A percentile compares a stretch with the other conserved stretches of the same genome.
These are phyloP conservation scores for Diplogelasinospora grovesii DNA, from an alignment of 495 filamentous ascomycete genomes.

Conservation along the genomic window DNA sequence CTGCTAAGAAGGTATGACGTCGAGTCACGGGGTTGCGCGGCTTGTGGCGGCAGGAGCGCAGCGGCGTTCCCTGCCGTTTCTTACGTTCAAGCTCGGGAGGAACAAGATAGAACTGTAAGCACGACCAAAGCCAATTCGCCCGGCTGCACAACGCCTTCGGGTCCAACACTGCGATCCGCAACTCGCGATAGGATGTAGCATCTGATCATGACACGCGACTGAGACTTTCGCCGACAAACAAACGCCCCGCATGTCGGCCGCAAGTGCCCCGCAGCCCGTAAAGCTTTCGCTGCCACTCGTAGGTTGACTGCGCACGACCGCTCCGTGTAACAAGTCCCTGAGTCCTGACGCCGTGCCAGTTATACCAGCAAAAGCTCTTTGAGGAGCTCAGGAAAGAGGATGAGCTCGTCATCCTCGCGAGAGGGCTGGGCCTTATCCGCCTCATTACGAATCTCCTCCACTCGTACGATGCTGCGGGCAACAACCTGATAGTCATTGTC, in stretches of 20 bases:
- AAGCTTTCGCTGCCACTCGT: constrained; percentile 91
- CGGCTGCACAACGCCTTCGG: too few relatives aligned
- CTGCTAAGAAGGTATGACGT: constrained; percentile 6
- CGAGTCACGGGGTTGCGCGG: constrained; percentile 14
- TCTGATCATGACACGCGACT: constrained; percentile 1
- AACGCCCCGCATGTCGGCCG: constrained; percentile 19
- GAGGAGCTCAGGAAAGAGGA: constrained; percentile 84
- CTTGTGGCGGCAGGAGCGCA: background rate
- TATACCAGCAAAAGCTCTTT: constrained; percentile 89
- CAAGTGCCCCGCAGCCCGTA: constrained; percentile 51
- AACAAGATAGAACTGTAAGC: too few relatives aligned
- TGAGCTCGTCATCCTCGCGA: constrained; percentile 85
- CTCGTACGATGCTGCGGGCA: constrained; percentile 91
- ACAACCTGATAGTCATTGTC: constrained; percentile 82
- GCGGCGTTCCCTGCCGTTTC: too few relatives aligned
- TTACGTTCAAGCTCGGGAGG: too few relatives aligned
- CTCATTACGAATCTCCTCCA: constrained; percentile 91
- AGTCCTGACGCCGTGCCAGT: constrained; percentile 31
- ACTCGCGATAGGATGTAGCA: too few relatives aligned
- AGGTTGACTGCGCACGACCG: too few relatives aligned
- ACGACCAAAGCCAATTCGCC: too few relatives aligned
- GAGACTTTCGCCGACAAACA: background rate
- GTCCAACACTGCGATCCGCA: too few relatives aligned
- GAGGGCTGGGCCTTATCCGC: constrained; percentile 84
- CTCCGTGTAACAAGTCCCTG: too few relatives aligned